Percentiles rank a stretch among this genome's conserved stretches.
Evolutionary conservation across 1,284 basidiomycete species (phyloP).

Genomic region (Ustanciosporium gigantosporum): DNA sequence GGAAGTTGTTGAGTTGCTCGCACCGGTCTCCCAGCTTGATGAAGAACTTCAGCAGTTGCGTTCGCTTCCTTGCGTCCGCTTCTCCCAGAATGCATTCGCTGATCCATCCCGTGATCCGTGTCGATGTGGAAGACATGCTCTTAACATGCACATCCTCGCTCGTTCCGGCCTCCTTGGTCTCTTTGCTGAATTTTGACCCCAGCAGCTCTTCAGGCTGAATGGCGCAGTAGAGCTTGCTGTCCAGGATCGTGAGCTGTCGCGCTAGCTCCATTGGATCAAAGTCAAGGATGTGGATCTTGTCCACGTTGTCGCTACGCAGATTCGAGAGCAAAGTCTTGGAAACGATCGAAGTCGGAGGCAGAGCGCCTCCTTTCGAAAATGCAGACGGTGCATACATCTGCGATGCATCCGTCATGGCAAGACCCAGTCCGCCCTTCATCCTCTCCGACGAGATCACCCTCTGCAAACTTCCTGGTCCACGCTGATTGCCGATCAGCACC

Average conservation of each 20-base stretch:
- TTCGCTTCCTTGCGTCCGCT: slow-evolving; percentile 60
- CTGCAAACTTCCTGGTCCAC: slow-evolving; percentile 46
- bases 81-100: slow-evolving; percentile 63
- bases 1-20: slow-evolving; percentile 62
- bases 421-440: slow-evolving; percentile 33
- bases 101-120: slow-evolving; percentile 64
- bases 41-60: slow-evolving; percentile 62
- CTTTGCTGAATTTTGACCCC: slow-evolving; percentile 56
- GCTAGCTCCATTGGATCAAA: slow-evolving; percentile 74
- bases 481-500: slow-evolving; percentile 29
- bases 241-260: slow-evolving; percentile 64
- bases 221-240: slow-evolving; percentile 58
- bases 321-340: slow-evolving; percentile 73
- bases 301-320: slow-evolving; percentile 63
- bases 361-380: slow-evolving; percentile 23
- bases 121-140: slow-evolving; percentile 62
- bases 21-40: slow-evolving; percentile 63
- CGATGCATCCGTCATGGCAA: slow-evolving; percentile 36
- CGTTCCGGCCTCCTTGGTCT: slow-evolving; percentile 28
- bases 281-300: slow-evolving; percentile 74
- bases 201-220: slow-evolving; percentile 63
- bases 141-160: slow-evolving; percentile 55
- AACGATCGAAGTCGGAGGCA: slow-evolving; percentile 71
- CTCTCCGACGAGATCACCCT: slow-evolving; percentile 58
- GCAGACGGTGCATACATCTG: slow-evolving; percentile 47